Base-by-base conservation (phyloP, 441 rosid species). In the Populus hybrid region DNA sequence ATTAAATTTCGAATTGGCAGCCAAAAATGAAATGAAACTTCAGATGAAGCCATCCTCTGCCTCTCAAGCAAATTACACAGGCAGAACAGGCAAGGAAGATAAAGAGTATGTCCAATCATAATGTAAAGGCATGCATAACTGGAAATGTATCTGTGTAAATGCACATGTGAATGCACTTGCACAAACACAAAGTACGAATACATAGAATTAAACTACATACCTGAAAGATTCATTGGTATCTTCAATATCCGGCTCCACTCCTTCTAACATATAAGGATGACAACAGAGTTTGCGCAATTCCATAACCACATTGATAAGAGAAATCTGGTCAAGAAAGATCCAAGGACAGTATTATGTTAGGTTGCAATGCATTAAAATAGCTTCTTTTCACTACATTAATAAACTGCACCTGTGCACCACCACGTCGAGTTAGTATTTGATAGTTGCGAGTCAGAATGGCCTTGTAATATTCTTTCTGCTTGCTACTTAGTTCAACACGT, bases 221-320 rank as follows among this genome's bases (percentile, higher is more conserved):
- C 86, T 94, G 91, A 73, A 86, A 79, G 97, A 82, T 89, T 97
- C 99, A 71, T 82, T 70, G 8, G 90, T 30, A 80, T 94, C 94
- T 70, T 87, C 85, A 40, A 91, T 87, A 69, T 82, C 88, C 21
- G 97, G 99, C 75, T 97, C 99, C 81, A 93, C 97, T 83, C 99
- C 99, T 84, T 93, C 97, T 79, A 93, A 84, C 94, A 97, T 89
- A 78, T 90, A 97, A 80, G 99, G 92, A 90, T 97, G 99, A 85
- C 99, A 97, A 83, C 99, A 97, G 73, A 97, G 97, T 88, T 97
- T 97, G 80, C 99, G 94, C 89, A 94, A 80, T 83, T 97, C 98
- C 99, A 94, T 97, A 82, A 97, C 97, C 81, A 97, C 98, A 70
- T 97, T 97, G 72, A 89, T 97, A 71, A 94, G 94, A 81, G 97